Evolutionary conservation across 2,329 filamentous ascomycete species (phyloP).

Genomic region (Trichoderma polysporum): DNA sequence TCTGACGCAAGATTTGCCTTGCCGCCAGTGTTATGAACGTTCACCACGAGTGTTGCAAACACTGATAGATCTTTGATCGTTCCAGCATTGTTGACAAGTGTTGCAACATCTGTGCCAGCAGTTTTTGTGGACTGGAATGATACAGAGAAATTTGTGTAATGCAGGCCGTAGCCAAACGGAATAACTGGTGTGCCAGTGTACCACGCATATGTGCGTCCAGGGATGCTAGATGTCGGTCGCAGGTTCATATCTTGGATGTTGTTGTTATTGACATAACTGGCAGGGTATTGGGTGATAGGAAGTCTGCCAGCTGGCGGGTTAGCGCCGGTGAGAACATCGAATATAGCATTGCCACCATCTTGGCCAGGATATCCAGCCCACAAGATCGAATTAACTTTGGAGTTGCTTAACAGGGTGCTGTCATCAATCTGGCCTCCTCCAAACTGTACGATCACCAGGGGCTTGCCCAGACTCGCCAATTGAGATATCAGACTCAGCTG

Average conservation of each 20-base stretch:
- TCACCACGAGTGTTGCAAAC: slow-evolving; percentile 16
- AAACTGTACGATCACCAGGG: slow-evolving; percentile 52
- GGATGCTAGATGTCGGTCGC: slow-evolving; percentile 45
- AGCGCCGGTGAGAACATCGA: slow-evolving; percentile 53
- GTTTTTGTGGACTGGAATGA: slow-evolving; percentile 13
- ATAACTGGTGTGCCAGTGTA: slow-evolving; percentile 51
- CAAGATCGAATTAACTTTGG: slow-evolving; percentile 50
- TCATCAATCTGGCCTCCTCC: slow-evolving; percentile 56
- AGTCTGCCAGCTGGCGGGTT: slow-evolving; percentile 53
- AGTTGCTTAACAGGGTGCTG: slow-evolving; percentile 46
- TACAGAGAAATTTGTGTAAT: slow-evolving; percentile 55
- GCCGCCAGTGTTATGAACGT: slow-evolving; percentile 13
- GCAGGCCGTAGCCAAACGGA: slow-evolving; percentile 56
- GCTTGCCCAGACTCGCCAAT: slow-evolving; percentile 43
- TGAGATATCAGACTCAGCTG: slow-evolving; percentile 51
- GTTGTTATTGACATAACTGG: slow-evolving; percentile 48
- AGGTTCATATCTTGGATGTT: slow-evolving; percentile 57
- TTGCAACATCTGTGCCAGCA: slow-evolving; percentile 3
- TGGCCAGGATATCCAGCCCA: slow-evolving; percentile 63
- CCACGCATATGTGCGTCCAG: slow-evolving; percentile 60
- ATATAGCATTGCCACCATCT: slow-evolving; percentile 54
- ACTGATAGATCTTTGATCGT: not conserved
- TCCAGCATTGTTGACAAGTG: slow-evolving; percentile 21
- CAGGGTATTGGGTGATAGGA: slow-evolving; percentile 56
- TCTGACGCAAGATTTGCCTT: slow-evolving; percentile 19